A percentile compares a stretch with the other conserved stretches of the same genome.
phyloP scores from a whole-genome alignment of 441 rosid genomes.

The Euphorbia corollata region DNA sequence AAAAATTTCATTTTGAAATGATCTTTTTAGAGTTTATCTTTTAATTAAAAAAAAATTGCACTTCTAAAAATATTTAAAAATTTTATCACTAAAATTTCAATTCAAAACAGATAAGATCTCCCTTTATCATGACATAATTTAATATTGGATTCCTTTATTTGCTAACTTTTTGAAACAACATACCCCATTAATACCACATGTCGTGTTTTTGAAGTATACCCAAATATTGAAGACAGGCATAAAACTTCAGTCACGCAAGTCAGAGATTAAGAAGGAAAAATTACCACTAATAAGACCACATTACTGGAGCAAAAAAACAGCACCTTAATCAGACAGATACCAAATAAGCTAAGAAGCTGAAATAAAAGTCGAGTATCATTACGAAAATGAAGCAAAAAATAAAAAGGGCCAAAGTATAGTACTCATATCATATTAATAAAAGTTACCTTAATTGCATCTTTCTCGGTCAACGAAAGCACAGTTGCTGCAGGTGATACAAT shows the following conservation, averaged over 20 bases:
- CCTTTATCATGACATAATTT: too few species aligned
- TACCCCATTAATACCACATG: too few species aligned
- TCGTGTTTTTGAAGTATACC: too few species aligned
- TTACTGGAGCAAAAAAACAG: background rate
- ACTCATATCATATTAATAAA: background rate
- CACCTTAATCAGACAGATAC: background rate
- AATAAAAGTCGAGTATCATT: background rate
- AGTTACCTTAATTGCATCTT: constrained; percentile 61
- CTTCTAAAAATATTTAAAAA: too few species aligned
- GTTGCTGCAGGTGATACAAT: constrained; percentile 77
- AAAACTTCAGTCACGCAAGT: background rate
- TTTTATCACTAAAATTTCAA: too few species aligned
- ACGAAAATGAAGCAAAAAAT: background rate
- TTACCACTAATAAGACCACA: background rate
- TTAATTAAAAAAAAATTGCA: too few species aligned
- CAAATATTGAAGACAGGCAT: background rate
- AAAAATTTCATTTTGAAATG: too few species aligned
- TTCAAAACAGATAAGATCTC: too few species aligned
- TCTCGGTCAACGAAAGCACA: constrained; percentile 73
- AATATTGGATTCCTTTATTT: too few species aligned
- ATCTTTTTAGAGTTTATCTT: too few species aligned
- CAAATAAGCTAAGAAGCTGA: background rate
- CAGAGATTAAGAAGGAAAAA: background rate
- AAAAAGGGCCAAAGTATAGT: background rate
- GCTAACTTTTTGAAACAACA: too few species aligned